Base-by-base conservation (phyloP, 1,284 basidiomycete species). In the Exobasidium cylindrosporum region DNA sequence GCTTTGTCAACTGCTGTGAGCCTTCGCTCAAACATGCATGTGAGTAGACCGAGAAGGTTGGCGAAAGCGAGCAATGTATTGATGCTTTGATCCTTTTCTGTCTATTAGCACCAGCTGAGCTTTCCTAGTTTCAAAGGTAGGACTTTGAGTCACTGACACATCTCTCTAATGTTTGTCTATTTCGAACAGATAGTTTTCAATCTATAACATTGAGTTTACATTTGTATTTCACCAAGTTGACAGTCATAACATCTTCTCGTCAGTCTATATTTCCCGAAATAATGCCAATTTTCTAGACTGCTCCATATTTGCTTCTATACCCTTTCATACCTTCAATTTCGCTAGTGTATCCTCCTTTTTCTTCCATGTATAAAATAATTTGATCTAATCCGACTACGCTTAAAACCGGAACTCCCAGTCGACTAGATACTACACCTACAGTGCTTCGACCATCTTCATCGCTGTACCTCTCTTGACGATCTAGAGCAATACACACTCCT, bases 401-500 rank as follows among this genome's bases (percentile, higher is more conserved):
- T 21, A 88, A 87, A 49, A 87, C 84, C 10, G 85, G 83, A 17
- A 91, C 85, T 30, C 84, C 84, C 46, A 89, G 86, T 54, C 92
- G 84, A 54, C 81, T 80, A 77, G 93, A 89, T n/a, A 98, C 85
- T 78, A 96, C 91, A 72, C 88, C 86, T 53, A 78, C 76, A 13
- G 77, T 71, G 14, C 59, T 62, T 10, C 66, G 63, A 47, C 64
- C 44, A 29, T 84, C 83, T 32, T 83, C 83, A 32, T 83, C 83
- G 64, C 82, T 80, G 21, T 90, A 91, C 17, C 89, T 85, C 81
- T 98, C 95, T 81, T 97, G 90, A 6, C 95, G 83, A 77, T 98
- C 92, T 10, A 98, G 84, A 56, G 89, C 86, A 78, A 94, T 88
- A 14, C 96, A 86, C n/a, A 97, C 90, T 4, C 95, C 95, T 0